Evolutionary conservation across 2,329 filamentous ascomycete species (phyloP), one percentile per base, ranked within the genome.

Genomic region (Cladophialophora chaetospira): DNA sequence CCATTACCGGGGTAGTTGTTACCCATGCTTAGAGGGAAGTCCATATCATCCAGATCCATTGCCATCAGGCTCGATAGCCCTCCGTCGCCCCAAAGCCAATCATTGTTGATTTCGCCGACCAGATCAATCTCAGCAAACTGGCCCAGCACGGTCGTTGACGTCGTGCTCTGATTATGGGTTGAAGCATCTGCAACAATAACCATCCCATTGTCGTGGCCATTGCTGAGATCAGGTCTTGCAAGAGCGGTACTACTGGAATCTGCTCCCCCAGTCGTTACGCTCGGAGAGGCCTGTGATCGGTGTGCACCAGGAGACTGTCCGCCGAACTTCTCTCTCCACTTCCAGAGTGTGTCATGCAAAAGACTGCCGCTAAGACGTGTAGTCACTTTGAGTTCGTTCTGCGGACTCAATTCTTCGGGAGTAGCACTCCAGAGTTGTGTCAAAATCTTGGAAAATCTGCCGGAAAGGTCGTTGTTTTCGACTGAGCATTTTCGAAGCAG

Each of bases 281-380:
- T 8, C 6, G 29, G 8, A 6, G 8, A 6, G 8, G 13, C 13
- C 13, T 6, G 29, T 13, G 13, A 33, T 13, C 6, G 15, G 17
- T 19, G 40, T n/a, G n/a, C n/a, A 19, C 40, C 10, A 19, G 2
- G 40, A 26, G 21, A 19, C 25, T 40, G 47, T 13, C 33, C 47
- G 83, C 69, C 86, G 66, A 81, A 81, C 67, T 85, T 82, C 64
- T 84, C 80, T 60, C 84, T 77, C 84, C 84, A 88, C 51, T 83
- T 77, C 83, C 84, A 87, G 19, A 87, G 82, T 15, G 82, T 83
- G 69, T 88, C 85, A 65, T 82, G 75, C 58, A 83, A 79, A 25
- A 87, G 71, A n/a, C 74, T 73, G 15, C 48, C 40, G 21, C 45
- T 38, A 3, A 38, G 26, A 19, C 49, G 47, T 5, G n/a, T 50